Evolutionary conservation across 441 rosid species (phyloP).

Genomic region (Gossypium davidsonii): DNA sequence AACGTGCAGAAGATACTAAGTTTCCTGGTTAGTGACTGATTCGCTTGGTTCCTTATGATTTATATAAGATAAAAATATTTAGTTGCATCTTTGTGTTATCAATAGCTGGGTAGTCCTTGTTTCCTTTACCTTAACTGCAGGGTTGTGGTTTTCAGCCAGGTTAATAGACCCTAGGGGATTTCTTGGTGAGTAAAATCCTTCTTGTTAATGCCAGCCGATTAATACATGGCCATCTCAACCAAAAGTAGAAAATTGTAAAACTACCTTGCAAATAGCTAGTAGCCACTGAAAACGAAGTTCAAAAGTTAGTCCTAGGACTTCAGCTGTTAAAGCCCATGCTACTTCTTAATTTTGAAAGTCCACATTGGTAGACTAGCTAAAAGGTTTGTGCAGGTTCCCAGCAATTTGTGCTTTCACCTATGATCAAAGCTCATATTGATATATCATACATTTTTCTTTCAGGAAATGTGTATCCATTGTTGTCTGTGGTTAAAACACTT

Average conservation of each 20-base stretch:
- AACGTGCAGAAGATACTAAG: conserved; percentile 64
- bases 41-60: background rate
- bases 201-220: background rate
- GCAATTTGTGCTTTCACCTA: background rate
- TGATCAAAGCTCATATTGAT: background rate
- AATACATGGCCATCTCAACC: background rate
- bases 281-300: background rate
- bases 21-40: conserved; percentile 51
- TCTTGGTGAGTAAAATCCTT: background rate
- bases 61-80: background rate
- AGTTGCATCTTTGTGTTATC: conserved; percentile 5
- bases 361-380: background rate
- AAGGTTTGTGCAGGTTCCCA: background rate
- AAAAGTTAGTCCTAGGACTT: background rate
- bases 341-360: background rate
- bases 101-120: background rate
- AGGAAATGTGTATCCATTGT: conserved; percentile 57
- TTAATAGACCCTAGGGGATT: background rate
- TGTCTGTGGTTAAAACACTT: conserved; percentile 61
- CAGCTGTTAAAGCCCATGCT: background rate
- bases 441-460: conserved; percentile 9
- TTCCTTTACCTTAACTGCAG: conserved; percentile 4
- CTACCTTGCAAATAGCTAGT: background rate
- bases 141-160: background rate
- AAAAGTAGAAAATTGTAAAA: background rate